phyloP scores from a whole-genome alignment of 1,139 yeast species.

The Starmera stellimalicola region DNA sequence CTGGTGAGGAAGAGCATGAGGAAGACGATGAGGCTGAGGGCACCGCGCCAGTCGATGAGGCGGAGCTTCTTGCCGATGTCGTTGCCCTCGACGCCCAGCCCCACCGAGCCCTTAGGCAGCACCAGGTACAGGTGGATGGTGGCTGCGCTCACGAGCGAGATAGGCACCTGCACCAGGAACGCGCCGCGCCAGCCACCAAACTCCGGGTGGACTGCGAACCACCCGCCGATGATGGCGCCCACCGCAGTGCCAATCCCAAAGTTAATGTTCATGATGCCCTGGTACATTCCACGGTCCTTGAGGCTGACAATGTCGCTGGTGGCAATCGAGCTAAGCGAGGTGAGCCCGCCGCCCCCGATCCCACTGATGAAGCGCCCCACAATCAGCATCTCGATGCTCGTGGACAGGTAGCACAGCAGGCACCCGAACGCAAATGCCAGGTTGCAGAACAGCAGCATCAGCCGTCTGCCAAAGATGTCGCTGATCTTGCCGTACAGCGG shows the following conservation, averaged over 20 bases:
- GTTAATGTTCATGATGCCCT: slow-evolving; percentile 54
- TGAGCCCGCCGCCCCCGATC: slow-evolving; percentile 57
- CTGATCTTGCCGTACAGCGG: slow-evolving; percentile 75
- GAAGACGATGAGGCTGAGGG: slow-evolving; percentile 46
- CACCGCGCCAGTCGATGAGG: slow-evolving; percentile 68
- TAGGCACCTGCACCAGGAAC: slow-evolving; percentile 54
- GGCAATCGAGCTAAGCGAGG: slow-evolving; percentile 44
- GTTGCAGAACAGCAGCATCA: slow-evolving; percentile 35
- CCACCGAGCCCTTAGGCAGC: slow-evolving; percentile 32
- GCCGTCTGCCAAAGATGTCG: slow-evolving; percentile 72
- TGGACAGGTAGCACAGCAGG: slow-evolving; percentile 34
- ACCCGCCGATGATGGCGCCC: slow-evolving; percentile 67
- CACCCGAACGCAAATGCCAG: slow-evolving; percentile 40
- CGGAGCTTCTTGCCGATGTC: slow-evolving; percentile 33
- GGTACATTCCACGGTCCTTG: slow-evolving; percentile 48
- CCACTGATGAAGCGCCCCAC: slow-evolving; percentile 55
- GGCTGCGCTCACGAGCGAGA: slow-evolving; percentile 42
- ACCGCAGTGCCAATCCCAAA: slow-evolving; percentile 64
- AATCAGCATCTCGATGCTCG: slow-evolving; percentile 35
- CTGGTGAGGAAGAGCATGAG: slow-evolving; percentile 49
- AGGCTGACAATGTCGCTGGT: slow-evolving; percentile 50
- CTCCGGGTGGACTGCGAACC: slow-evolving; percentile 34
- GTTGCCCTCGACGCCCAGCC: slow-evolving; percentile 18
- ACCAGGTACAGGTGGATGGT: slow-evolving; percentile 26
- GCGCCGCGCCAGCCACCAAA: slow-evolving; percentile 68